Percentiles rank a stretch among this genome's conserved stretches.
Conservation (phyloP, 2,329 filamentous ascomycete species). For the Aspergillus brasiliensis region DNA sequence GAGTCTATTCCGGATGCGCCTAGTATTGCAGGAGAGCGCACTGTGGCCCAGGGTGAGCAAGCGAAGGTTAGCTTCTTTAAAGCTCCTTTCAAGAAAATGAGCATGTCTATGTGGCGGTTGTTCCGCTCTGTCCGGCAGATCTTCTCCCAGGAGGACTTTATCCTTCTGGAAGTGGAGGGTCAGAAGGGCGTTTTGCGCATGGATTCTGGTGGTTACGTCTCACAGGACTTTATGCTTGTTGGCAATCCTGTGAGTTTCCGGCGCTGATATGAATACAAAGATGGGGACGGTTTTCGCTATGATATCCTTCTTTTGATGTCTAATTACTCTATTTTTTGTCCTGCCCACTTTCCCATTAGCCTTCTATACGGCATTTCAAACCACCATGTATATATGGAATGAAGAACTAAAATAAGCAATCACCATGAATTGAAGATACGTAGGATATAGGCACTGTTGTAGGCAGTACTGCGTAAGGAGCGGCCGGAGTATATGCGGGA, state of each 20-base stretch:
- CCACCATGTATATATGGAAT: conserved; percentile 16
- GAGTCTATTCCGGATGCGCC: conserved; percentile 8
- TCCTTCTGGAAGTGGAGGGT: conserved; percentile 40
- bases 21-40: neutral
- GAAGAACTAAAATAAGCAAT: neutral
- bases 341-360: neutral
- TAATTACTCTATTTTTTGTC: conserved; percentile 13
- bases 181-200: conserved; percentile 39
- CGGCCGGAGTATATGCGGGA: neutral
- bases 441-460: neutral
- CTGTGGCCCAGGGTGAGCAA: conserved; percentile 15
- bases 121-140: conserved; percentile 41
- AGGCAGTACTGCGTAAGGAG: neutral
- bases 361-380: neutral
- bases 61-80: conserved; percentile 35
- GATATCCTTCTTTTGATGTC: conserved; percentile 14
- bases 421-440: neutral
- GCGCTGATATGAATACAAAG: neutral
- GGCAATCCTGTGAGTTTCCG: conserved; percentile 30
- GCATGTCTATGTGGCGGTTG: conserved; percentile 31
- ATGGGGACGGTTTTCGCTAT: neutral
- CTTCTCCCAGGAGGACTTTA: conserved; percentile 45
- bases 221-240: conserved; percentile 37
- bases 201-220: conserved; percentile 41
- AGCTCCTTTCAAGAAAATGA: conserved; percentile 35